A percentile compares a stretch with the other conserved stretches of the same genome.
These are phyloP conservation scores for Lasiodiplodia sp. DNA, from an alignment of 2,329 filamentous ascomycete genomes.

Conservation along the genomic window DNA sequence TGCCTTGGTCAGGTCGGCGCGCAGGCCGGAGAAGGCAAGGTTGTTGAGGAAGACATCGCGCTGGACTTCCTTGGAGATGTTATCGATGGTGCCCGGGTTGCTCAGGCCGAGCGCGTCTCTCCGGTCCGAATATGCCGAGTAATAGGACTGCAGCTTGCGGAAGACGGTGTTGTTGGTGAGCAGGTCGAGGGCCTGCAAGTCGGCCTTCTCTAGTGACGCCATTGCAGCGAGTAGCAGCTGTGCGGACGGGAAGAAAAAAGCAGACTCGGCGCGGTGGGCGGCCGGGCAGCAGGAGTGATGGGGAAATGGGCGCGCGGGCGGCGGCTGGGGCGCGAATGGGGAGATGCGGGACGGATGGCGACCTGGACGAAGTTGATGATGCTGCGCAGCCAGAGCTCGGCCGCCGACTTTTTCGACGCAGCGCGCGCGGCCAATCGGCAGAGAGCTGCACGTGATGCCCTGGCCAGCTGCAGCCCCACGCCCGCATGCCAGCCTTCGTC, in stretches of 20 bases:
- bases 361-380: slow-evolving; percentile 27
- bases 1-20: slow-evolving; percentile 94
- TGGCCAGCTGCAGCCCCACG: neutral
- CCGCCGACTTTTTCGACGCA: slow-evolving; percentile 27
- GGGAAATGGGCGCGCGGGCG: slow-evolving; percentile 25
- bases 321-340: slow-evolving; percentile 20
- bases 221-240: slow-evolving; percentile 37
- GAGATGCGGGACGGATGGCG: slow-evolving; percentile 22
- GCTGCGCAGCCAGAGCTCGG: slow-evolving; percentile 28
- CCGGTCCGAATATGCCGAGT: slow-evolving; percentile 82
- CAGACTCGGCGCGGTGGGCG: slow-evolving; percentile 3
- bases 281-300: slow-evolving; percentile 7
- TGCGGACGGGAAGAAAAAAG: slow-evolving; percentile 36
- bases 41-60: slow-evolving; percentile 96
- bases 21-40: slow-evolving; percentile 94
- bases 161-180: slow-evolving; percentile 78
- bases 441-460: neutral
- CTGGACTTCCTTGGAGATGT: slow-evolving; percentile 88
- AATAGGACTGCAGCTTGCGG: slow-evolving; percentile 75
- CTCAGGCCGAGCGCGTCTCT: slow-evolving; percentile 86
- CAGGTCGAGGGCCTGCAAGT: slow-evolving; percentile 61
- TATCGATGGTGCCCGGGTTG: slow-evolving; percentile 93
- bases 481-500: slow-evolving; percentile 13
- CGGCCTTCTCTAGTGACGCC: slow-evolving; percentile 43
- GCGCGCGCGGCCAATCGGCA: slow-evolving; percentile 18